Evolutionary conservation across 768 basidiomycete genomes (phyloP).

Genomic region (Leccinellum luteum): DNA sequence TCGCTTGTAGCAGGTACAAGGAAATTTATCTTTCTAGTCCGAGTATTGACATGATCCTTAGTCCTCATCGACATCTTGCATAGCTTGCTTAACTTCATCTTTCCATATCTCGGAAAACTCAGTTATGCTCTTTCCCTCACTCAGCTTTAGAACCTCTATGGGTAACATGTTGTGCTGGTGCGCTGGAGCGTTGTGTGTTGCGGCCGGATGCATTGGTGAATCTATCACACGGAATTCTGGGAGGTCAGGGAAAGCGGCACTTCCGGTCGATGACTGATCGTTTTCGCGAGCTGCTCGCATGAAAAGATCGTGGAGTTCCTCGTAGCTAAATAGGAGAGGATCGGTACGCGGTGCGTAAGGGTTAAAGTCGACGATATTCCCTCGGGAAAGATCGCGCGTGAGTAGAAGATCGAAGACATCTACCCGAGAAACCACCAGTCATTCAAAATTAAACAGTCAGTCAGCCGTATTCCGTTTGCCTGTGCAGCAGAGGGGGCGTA

Average conservation of each 20-base stretch:
- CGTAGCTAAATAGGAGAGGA: slow-evolving; percentile 79
- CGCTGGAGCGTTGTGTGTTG: slow-evolving; percentile 62
- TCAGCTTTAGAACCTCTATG: slow-evolving; percentile 79
- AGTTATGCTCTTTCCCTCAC: slow-evolving; percentile 65
- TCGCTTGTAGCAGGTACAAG: not conserved
- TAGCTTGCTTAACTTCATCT: slow-evolving; percentile 45
- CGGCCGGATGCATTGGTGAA: slow-evolving; percentile 69
- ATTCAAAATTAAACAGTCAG: not conserved
- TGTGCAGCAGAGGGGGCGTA: slow-evolving; percentile 37
- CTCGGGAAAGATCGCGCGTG: slow-evolving; percentile 72
- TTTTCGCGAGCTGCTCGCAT: slow-evolving; percentile 4
- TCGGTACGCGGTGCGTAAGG: slow-evolving; percentile 88
- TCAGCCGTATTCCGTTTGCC: not conserved
- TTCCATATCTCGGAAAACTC: slow-evolving; percentile 72
- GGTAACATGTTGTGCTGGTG: slow-evolving; percentile 91
- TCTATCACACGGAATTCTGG: slow-evolving; percentile 66
- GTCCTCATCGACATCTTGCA: slow-evolving; percentile 19
- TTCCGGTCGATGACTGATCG: not conserved
- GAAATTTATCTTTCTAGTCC: not conserved
- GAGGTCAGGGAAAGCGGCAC: slow-evolving; percentile 4
- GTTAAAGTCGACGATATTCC: slow-evolving; percentile 89
- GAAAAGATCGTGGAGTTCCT: slow-evolving; percentile 56
- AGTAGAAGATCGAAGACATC: slow-evolving; percentile 87
- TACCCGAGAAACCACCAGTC: not conserved
- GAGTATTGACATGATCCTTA: not conserved